Evolutionary conservation across 2,329 filamentous ascomycete species (phyloP), one percentile per base, ranked within the genome.

Genomic region (Orbilia quercus): DNA sequence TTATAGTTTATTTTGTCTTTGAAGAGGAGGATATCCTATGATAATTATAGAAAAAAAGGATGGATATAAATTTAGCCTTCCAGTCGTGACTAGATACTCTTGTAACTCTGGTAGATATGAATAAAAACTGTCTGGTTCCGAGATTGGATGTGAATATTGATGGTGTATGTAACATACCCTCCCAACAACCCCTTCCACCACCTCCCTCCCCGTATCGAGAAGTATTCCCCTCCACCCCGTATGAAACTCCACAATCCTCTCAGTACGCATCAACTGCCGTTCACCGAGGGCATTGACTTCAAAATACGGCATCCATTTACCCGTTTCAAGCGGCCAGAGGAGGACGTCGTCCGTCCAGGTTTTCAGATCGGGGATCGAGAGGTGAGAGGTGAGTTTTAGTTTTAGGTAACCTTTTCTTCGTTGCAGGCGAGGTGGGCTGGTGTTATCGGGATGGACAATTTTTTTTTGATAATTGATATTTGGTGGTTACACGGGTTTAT

Each of bases 1-100:
- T 82, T 82, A 75, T 82, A 82, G 70, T 82, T 82, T 58, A 82
- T 82, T 75, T 82, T 82, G 64, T 82, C 81, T 45, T 82, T 82
- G 77, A 82, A 82, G 0, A 82, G 77, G 16, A 81, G 65, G 80
- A 82, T 82, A 4, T 80, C 78, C 55, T 81, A 50, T 31, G 18
- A 2, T 4, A 14, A 11, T 6, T 16, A 7, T 34, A 18, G 48
- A 7, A 53, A 38, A 18, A 38, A 50, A 14, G 9, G 9, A 31
- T 9, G 28, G 28, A 31, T 23, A 11, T 14, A 50, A 23, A 3
- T 18, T 23, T 3, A 23, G 11, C 11, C 11, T 5, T 6, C n/a
- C 16, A 6, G 12, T n/a, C 38, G 11, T 14, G n/a, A n/a, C n/a
- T n/a, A n/a, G n/a, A n/a, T n/a, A n/a, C n/a, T n/a, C n/a, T n/a